A percentile compares a stretch with the other conserved stretches of the same genome.
Evolutionary conservation across 768 basidiomycete species (phyloP).

Genomic region (Rhodotorula sphaerocarpa): DNA sequence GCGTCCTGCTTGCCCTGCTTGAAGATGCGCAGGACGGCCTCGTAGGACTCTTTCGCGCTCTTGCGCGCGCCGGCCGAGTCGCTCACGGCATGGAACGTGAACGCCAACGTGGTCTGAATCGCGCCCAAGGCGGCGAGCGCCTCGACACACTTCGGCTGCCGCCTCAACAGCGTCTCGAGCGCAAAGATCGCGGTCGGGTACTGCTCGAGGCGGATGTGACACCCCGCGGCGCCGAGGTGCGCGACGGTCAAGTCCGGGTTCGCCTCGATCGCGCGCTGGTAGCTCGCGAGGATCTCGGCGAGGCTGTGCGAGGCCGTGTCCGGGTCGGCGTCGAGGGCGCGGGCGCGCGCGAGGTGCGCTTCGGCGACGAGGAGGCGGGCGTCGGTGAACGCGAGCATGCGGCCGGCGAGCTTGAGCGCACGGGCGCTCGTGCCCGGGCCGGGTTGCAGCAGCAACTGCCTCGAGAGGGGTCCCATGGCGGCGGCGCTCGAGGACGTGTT

Average conservation of each 20-base stretch:
- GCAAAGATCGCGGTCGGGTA: conserved; percentile 76
- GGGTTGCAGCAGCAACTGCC: conserved; percentile 61
- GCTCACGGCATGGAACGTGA: conserved; percentile 56
- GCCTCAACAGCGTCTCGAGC: conserved; percentile 65
- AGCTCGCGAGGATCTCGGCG: conserved; percentile 39
- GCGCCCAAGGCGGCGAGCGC: conserved; percentile 83
- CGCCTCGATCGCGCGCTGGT: conserved; percentile 49
- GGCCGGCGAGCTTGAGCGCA: conserved; percentile 87
- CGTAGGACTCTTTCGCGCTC: conserved; percentile 72
- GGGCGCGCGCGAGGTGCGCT: conserved; percentile 72
- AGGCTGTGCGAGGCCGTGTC: conserved; percentile 37
- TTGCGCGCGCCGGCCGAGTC: conserved; percentile 64
- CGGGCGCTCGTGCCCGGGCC: conserved; percentile 49
- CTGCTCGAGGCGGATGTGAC: conserved; percentile 76
- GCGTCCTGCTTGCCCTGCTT: conserved; percentile 41
- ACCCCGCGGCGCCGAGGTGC: conserved; percentile 74
- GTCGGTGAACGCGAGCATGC: conserved; percentile 88
- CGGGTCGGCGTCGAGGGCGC: conserved; percentile 68
- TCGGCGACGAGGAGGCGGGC: conserved; percentile 75
- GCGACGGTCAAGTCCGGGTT: conserved; percentile 60
- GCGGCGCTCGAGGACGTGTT: conserved; percentile 73
- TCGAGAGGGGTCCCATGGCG: conserved; percentile 61
- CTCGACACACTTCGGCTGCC: conserved; percentile 55
- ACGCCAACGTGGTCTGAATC: conserved; percentile 68
- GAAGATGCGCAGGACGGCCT: conserved; percentile 61